A percentile compares a stretch with the other conserved stretches of the same genome.
Conservation (phyloP, 2,329 filamentous ascomycete species). For the Didymella arachidicola region DNA sequence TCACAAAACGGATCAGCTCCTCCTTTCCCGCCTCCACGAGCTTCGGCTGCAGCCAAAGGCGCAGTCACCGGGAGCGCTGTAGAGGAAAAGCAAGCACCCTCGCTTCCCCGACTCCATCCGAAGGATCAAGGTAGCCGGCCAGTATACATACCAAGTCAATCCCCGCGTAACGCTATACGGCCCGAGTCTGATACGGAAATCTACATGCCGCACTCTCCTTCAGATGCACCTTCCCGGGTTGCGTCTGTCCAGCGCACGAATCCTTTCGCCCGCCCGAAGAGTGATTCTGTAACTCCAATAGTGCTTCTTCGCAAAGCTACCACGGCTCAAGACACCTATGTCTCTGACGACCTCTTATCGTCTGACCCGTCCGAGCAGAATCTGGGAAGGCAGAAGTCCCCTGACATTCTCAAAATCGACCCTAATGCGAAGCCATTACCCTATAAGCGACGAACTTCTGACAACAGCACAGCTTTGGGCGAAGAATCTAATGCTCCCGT, state of each 20-base stretch:
- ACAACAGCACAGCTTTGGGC: slow-evolving; percentile 8
- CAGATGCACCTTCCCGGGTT: slow-evolving; percentile 17
- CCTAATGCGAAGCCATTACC: slow-evolving; percentile 14
- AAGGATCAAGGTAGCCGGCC: slow-evolving; percentile 8
- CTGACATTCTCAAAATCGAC: neutral
- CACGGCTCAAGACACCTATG: neutral
- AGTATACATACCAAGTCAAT: slow-evolving; percentile 9
- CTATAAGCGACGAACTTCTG: slow-evolving; percentile 4
- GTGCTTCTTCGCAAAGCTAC: slow-evolving; percentile 18
- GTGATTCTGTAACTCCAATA: slow-evolving; percentile 14
- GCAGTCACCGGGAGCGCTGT: slow-evolving; percentile 4
- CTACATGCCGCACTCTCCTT: slow-evolving; percentile 18
- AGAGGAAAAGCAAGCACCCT: slow-evolving; percentile 6
- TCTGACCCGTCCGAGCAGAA: neutral
- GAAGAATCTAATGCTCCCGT: slow-evolving; percentile 2
- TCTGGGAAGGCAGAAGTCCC: neutral
- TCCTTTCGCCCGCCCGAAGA: slow-evolving; percentile 19
- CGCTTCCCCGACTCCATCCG: neutral
- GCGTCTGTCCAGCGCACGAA: slow-evolving; percentile 20
- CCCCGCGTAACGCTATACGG: neutral
- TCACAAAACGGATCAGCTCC: slow-evolving; percentile 22
- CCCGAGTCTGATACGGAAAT: slow-evolving; percentile 8
- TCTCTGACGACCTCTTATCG: neutral
- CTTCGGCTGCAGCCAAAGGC: slow-evolving; percentile 15
- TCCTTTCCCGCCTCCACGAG: slow-evolving; percentile 23